Conservation (phyloP, 148 eudicot species). For the Cornus controversa region DNA sequence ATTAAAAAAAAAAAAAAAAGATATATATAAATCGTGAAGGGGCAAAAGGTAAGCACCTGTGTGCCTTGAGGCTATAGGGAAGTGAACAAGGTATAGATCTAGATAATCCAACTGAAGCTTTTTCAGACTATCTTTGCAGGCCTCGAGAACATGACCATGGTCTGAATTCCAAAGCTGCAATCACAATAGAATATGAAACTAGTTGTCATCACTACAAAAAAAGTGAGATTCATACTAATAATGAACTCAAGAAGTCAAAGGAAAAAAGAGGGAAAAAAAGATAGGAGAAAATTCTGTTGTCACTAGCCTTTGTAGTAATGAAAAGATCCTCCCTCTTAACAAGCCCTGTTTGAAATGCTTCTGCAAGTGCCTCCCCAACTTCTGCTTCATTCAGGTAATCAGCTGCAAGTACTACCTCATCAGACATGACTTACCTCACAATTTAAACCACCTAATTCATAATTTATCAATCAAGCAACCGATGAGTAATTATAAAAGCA, state of each 20-base stretch:
- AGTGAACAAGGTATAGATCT: slow-evolving; percentile 85
- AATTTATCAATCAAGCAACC: too few relatives aligned
- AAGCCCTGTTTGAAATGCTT: slow-evolving; percentile 72
- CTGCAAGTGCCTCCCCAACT: slow-evolving; percentile 92
- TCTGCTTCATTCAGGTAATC: slow-evolving; percentile 89
- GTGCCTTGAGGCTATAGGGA: slow-evolving; percentile 85
- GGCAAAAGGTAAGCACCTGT: slow-evolving; percentile 46
- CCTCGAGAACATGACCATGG: slow-evolving; percentile 90
- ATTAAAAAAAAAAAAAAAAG: slow-evolving; percentile 10
- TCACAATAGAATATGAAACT: not conserved
- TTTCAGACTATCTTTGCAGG: slow-evolving; percentile 86
- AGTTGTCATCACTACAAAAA: not conserved
- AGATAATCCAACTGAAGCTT: slow-evolving; percentile 82
- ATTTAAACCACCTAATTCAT: too few relatives aligned
- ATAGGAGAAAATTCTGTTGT: not conserved
- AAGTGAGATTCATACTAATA: not conserved
- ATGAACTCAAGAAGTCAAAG: not conserved
- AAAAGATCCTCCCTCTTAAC: slow-evolving; percentile 92
- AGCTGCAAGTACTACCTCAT: slow-evolving; percentile 44
- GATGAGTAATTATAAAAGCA: too few relatives aligned
- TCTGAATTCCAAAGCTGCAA: slow-evolving; percentile 96
- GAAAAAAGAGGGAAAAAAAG: not conserved
- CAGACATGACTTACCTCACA: not conserved
- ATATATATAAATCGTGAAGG: not conserved
- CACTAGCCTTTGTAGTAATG: slow-evolving; percentile 80